Base-by-base conservation (phyloP, 768 basidiomycete species). In the Lentinus tigrinus region DNA sequence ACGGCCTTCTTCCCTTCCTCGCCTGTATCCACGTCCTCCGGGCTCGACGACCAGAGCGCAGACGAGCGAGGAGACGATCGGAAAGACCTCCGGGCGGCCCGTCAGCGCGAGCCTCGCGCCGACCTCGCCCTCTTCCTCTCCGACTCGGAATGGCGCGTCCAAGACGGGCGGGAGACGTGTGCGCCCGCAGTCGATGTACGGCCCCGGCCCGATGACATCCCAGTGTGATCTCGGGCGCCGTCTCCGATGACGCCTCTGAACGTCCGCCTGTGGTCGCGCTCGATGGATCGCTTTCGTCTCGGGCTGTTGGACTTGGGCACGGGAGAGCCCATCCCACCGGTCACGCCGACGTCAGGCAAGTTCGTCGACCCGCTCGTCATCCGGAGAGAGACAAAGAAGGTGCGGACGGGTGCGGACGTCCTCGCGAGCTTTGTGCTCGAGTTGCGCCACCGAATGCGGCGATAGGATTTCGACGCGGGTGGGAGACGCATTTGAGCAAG, bases 281-380 rank as follows among this genome's bases (percentile, higher is more conserved):
- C 78, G 36, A 61, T 62, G 37, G 67, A 72, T 59, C 60, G 69
- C 19, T 56, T 67, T 54, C 60, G 65, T 21, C 51, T 64, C n/a
- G 56, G 65, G 23, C 31, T 65, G 10, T 60, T 56, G 11, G n/a
- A n/a, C n/a, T n/a, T n/a, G 8, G 34, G 27, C 23, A 46, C 44
- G 39, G 55, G 47, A 19, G 57, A 62, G 52, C 53, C 65, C 17
- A 56, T 64, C 21, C 64, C 67, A 28, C 58, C 66, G 0, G 47
- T 57, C 46, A 67, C 65, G 26, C 63, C 69, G 21, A 72, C 75
- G 54, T 69, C 73, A 36, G 75, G 75, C 24, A 84, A 79, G 70
- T 94, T 94, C 68, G 84, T 93, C 19, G 91, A 94, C 67, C 91
- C 92, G 47, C 74, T 93, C 47, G 71, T 88, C 42, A 65, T 87